phyloP scores from a whole-genome alignment of 1,139 yeast species.

The Arxiozyma telluris region DNA sequence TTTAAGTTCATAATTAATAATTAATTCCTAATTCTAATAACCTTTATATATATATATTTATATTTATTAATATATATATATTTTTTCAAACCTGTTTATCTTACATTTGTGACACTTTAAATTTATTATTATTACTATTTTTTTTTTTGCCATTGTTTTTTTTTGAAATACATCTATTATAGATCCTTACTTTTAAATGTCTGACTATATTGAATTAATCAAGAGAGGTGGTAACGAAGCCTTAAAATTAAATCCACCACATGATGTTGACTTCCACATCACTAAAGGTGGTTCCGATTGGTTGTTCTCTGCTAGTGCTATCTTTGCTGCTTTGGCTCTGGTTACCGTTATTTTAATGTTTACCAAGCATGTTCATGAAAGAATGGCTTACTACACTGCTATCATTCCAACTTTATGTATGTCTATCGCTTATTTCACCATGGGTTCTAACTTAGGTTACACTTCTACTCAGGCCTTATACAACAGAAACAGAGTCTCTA shows the following conservation, averaged over 20 bases:
- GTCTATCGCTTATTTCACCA: slow-evolving; percentile 48
- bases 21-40: not conserved
- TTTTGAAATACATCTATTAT: not conserved
- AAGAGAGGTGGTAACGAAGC: slow-evolving; percentile 23
- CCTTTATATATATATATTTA: no score
- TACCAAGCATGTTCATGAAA: slow-evolving; percentile 14
- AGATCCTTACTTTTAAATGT: slow-evolving; percentile 5
- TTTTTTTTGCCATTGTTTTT: no score
- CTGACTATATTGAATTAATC: slow-evolving; percentile 10
- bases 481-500: slow-evolving; percentile 38
- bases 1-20: no score
- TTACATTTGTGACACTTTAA: not conserved
- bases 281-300: slow-evolving; percentile 21
- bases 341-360: slow-evolving; percentile 47
- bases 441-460: slow-evolving; percentile 64
- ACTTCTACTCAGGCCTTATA: slow-evolving; percentile 47
- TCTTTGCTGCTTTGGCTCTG: slow-evolving; percentile 13
- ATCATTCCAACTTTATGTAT: slow-evolving; percentile 40
- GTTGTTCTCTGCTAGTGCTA: slow-evolving; percentile 35
- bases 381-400: slow-evolving; percentile 23
- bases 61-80: no score
- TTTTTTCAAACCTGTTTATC: no score
- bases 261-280: slow-evolving; percentile 18
- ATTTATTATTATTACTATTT: no score
- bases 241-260: slow-evolving; percentile 14